These are phyloP conservation scores for Ceratobasidium sp. DNA, from an alignment of 1,284 basidiomycete species.

Conservation along the genomic window DNA sequence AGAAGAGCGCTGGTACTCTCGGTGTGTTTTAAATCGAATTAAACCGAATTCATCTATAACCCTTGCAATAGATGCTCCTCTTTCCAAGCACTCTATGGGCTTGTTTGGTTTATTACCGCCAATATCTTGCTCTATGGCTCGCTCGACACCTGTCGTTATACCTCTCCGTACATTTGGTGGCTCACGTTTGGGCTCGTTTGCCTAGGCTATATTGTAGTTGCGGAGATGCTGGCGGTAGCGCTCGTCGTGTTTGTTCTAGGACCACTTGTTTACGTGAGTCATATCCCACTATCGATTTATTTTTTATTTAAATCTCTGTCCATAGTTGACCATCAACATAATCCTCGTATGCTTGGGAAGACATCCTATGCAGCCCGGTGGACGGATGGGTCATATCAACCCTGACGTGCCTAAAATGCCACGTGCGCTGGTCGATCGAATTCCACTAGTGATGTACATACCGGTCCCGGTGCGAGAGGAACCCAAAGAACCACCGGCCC, in stretches of 20 bases:
- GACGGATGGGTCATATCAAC: conserved; percentile 66
- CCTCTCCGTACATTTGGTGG: conserved; percentile 85
- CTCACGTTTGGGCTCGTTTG: conserved; percentile 81
- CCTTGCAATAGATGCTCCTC: conserved; percentile 52
- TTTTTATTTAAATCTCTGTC: neutral
- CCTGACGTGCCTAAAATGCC: conserved; percentile 81
- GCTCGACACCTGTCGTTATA: conserved; percentile 72
- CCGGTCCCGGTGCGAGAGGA: conserved; percentile 28
- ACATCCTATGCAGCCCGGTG: conserved; percentile 57
- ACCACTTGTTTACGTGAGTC: conserved; percentile 77
- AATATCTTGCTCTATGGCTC: conserved; percentile 82
- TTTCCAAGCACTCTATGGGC: conserved; percentile 73
- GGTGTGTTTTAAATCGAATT: conserved; percentile 7
- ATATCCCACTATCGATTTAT: conserved; percentile 12
- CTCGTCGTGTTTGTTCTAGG: conserved; percentile 80
- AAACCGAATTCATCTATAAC: neutral
- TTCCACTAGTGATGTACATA: conserved; percentile 84
- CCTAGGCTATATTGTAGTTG: conserved; percentile 78
- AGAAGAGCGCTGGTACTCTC: conserved; percentile 42
- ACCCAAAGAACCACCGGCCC: conserved; percentile 17
- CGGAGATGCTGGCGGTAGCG: conserved; percentile 78
- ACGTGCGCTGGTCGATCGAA: conserved; percentile 74
- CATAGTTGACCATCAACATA: conserved; percentile 65
- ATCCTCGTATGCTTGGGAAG: conserved; percentile 79
- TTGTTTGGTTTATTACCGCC: conserved; percentile 82